These are phyloP conservation scores for Coffea eugenioides DNA, from an alignment of 257 asterid genomes.

Conservation along the genomic window DNA sequence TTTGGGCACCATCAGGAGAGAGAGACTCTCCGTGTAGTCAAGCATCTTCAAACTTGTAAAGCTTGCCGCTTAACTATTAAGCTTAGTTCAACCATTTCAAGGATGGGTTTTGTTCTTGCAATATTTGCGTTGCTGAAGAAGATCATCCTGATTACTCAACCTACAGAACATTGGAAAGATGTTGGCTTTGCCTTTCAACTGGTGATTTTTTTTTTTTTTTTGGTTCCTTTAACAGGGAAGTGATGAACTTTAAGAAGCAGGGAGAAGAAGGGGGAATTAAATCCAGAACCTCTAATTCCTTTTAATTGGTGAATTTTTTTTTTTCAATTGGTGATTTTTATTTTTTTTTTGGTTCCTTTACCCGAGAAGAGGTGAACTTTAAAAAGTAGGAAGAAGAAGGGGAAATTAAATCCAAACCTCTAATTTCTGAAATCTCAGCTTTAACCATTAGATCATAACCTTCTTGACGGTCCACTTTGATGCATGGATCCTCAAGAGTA, in stretches of 20 bases:
- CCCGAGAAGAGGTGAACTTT: no score
- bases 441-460: no score
- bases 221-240: neutral
- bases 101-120: slow-evolving; percentile 69
- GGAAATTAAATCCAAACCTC: no score
- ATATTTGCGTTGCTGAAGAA: neutral
- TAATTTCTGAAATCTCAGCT: no score
- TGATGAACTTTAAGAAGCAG: no score
- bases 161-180: neutral
- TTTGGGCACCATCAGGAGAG: slow-evolving; percentile 57
- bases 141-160: neutral
- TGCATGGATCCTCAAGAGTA: neutral
- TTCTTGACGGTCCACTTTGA: no score
- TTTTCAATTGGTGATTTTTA: neutral
- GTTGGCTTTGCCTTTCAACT: no score
- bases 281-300: no score
- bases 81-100: slow-evolving; percentile 53
- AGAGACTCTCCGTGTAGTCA: slow-evolving; percentile 56
- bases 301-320: no score
- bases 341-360: neutral
- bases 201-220: neutral
- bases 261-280: no score
- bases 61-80: slow-evolving; percentile 68
- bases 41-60: slow-evolving; percentile 63
- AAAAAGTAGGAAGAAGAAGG: no score